Percentiles rank a stretch among this genome's conserved stretches.
Conservation (phyloP, 257 asterid genomes). For the Rehmannia glutinosa region DNA sequence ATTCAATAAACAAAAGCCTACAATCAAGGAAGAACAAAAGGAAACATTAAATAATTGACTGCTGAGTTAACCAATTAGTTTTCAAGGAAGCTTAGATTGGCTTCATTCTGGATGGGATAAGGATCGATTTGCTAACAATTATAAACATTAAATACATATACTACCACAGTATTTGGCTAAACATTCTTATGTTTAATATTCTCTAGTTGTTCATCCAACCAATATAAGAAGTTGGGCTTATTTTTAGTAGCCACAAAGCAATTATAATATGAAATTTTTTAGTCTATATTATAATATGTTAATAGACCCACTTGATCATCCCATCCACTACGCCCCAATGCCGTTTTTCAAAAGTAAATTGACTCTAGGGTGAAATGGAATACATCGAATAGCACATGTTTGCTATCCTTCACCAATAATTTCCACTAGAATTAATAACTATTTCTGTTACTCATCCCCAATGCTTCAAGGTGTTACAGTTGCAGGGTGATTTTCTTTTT, state of each 20-base stretch:
- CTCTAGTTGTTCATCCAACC: not conserved
- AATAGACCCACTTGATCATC: not conserved
- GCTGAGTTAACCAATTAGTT: no score
- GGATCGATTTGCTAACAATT: no score
- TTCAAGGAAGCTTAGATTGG: no score
- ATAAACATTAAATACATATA: no score
- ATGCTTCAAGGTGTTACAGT: not conserved
- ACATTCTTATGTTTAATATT: not conserved
- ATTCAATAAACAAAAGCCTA: no score
- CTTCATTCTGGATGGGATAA: no score
- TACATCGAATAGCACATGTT: not conserved
- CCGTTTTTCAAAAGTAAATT: not conserved
- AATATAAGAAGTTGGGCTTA: not conserved
- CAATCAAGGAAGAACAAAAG: no score
- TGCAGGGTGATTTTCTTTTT: no score
- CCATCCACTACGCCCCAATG: not conserved
- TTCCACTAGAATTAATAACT: no score
- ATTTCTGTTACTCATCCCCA: not conserved
- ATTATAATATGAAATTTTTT: not conserved
- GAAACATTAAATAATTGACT: no score
- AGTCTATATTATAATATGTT: no score
- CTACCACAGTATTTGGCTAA: no score
- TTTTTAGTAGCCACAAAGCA: not conserved
- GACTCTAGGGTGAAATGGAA: not conserved
- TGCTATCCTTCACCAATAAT: not conserved